Evolutionary conservation across 2,329 filamentous ascomycete species (phyloP).

Genomic region (Aspergillus ochraceus): DNA sequence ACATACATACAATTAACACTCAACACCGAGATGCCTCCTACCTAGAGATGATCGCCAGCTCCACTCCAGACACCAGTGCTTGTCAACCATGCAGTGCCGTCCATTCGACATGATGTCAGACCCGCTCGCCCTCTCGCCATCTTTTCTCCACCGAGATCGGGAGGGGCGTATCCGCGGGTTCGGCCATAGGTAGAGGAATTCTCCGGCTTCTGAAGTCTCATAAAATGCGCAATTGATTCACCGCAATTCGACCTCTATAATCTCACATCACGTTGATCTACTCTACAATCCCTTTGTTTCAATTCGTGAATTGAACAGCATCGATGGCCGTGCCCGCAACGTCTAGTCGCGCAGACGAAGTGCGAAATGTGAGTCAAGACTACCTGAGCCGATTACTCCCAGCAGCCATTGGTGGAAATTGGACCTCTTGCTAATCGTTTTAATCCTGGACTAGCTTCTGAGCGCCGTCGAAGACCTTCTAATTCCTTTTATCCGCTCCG

Average conservation of each 20-base stretch:
- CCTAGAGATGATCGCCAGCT: neutral
- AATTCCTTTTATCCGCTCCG: slow-evolving; percentile 46
- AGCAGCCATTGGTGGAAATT: neutral
- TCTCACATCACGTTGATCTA: neutral
- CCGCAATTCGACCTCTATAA: neutral
- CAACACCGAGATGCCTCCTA: neutral
- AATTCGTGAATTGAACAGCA: neutral
- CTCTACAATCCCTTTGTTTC: neutral
- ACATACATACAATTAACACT: neutral
- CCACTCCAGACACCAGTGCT: neutral
- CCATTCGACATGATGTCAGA: neutral
- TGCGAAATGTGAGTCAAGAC: slow-evolving; percentile 40
- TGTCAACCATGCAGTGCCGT: neutral
- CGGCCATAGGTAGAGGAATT: neutral
- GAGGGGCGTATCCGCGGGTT: neutral
- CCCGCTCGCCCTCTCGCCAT: neutral
- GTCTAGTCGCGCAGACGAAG: slow-evolving; percentile 40
- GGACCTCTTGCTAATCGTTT: neutral
- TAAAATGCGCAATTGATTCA: neutral
- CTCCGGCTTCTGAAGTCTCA: neutral
- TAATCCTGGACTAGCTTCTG: slow-evolving; percentile 30
- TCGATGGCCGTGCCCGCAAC: slow-evolving; percentile 25
- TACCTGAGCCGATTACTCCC: neutral
- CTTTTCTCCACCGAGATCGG: neutral
- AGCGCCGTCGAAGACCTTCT: slow-evolving; percentile 45